A percentile compares a stretch with the other conserved stretches of the same genome.
These are phyloP conservation scores for Fremontodendron californicum DNA, from an alignment of 345 rosid species.

Conservation along the genomic window DNA sequence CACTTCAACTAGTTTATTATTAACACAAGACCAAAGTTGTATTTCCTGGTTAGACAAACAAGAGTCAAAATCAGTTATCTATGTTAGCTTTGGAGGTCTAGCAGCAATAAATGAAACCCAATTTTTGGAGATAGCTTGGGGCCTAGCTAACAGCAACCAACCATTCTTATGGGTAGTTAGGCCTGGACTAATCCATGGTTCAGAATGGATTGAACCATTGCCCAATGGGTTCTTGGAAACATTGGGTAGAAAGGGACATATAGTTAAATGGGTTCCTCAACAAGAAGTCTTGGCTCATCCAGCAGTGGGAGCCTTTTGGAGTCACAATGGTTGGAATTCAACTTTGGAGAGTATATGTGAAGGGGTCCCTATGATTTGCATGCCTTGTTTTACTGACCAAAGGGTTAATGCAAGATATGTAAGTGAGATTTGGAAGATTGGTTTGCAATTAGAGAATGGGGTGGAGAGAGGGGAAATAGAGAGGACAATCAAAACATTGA, in stretches of 20 bases:
- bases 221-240: constrained; percentile 43
- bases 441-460: constrained; percentile 36
- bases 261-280: constrained; percentile 68
- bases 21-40: constrained; percentile 31
- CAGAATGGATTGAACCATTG: constrained; percentile 31
- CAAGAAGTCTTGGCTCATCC: constrained; percentile 47
- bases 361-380: constrained; percentile 68
- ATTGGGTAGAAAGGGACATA: constrained; percentile 34
- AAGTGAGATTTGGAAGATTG: constrained; percentile 47
- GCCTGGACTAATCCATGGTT: constrained; percentile 29
- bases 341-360: constrained; percentile 55
- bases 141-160: constrained; percentile 34
- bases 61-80: constrained; percentile 38
- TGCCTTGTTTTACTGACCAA: constrained; percentile 60
- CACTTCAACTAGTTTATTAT: constrained; percentile 27
- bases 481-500: constrained; percentile 25
- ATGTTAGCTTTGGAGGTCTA: constrained; percentile 56
- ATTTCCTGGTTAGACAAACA: constrained; percentile 50
- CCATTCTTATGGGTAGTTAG: constrained; percentile 69
- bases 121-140: constrained; percentile 49
- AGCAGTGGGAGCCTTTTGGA: constrained; percentile 56
- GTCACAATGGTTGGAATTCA: constrained; percentile 70
- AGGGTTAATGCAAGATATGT: constrained; percentile 44
- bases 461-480: constrained; percentile 41
- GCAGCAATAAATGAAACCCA: constrained; percentile 31